These are phyloP conservation scores for Xylaria venustula DNA, from an alignment of 495 filamentous ascomycete species.

Conservation along the genomic window DNA sequence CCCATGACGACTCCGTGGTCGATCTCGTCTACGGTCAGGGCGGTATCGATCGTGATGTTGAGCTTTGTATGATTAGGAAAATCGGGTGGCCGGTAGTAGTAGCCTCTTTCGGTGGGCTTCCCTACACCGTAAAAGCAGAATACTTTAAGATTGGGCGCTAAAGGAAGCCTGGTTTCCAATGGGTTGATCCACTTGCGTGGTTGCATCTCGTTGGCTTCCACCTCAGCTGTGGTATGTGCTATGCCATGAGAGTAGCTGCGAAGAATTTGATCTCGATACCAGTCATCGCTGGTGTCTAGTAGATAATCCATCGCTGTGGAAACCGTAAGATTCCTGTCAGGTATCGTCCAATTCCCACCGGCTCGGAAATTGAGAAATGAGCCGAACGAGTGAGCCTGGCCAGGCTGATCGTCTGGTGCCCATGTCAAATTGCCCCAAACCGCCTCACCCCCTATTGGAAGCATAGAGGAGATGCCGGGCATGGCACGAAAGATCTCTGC, in stretches of 20 bases:
- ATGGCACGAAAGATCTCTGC: constrained; percentile 94
- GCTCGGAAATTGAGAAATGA: constrained; percentile 84
- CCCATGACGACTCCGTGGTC: constrained; percentile 91
- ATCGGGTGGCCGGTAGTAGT: constrained; percentile 80
- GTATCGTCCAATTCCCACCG: constrained; percentile 52
- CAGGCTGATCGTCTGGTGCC: constrained; percentile 84
- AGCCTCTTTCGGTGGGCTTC: constrained; percentile 86
- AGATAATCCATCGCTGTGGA: constrained; percentile 75
- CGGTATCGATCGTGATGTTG: constrained; percentile 90
- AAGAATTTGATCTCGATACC: constrained; percentile 74
- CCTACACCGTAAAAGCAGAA: constrained; percentile 97
- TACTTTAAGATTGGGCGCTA: constrained; percentile 88
- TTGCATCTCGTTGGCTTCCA: constrained; percentile 81
- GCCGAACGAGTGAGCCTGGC: constrained; percentile 70
- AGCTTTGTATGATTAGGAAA: constrained; percentile 60
- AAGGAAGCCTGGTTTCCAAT: constrained; percentile 82
- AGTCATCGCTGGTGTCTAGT: constrained; percentile 71
- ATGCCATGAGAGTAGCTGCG: constrained; percentile 84
- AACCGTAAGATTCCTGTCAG: constrained; percentile 73
- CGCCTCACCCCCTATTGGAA: constrained; percentile 91
- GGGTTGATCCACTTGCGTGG: constrained; percentile 92
- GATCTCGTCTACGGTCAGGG: constrained; percentile 60
- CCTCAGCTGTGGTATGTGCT: constrained; percentile 74
- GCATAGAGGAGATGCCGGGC: constrained; percentile 94
- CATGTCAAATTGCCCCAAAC: constrained; percentile 90